A percentile compares a stretch with the other conserved stretches of the same genome.
Evolutionary conservation across 2,329 filamentous ascomycete species (phyloP).

Genomic region (Alternaria triticimaculans): DNA sequence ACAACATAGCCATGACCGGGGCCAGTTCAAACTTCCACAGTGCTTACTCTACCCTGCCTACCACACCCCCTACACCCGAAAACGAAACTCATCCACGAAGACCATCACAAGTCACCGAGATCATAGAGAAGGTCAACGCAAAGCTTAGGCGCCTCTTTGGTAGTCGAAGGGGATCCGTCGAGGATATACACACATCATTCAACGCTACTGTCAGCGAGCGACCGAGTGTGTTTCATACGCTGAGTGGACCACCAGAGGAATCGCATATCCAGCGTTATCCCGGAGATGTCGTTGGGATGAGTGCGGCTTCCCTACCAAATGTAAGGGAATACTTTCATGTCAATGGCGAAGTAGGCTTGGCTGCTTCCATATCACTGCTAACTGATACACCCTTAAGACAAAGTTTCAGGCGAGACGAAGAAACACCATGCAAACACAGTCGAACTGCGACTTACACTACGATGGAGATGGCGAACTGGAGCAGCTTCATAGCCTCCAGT

Average conservation of each 20-base stretch:
- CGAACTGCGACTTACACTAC: not conserved
- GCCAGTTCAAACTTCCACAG: slow-evolving; percentile 1
- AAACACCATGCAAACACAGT: not conserved
- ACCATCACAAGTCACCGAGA: slow-evolving; percentile 5
- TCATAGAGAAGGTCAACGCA: slow-evolving; percentile 3
- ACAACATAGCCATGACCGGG: not conserved
- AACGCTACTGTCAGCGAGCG: not conserved
- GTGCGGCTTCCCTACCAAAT: slow-evolving; percentile 3
- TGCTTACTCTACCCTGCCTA: not conserved
- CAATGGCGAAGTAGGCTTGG: slow-evolving; percentile 9
- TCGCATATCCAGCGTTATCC: not conserved
- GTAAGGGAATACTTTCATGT: slow-evolving; percentile 8
- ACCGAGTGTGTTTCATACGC: not conserved
- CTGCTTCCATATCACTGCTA: slow-evolving; percentile 10
- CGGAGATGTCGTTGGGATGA: not conserved
- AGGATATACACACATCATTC: not conserved
- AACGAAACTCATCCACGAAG: not conserved
- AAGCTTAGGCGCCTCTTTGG: slow-evolving; percentile 6
- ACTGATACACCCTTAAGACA: slow-evolving; percentile 10
- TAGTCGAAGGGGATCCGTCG: slow-evolving; percentile 3
- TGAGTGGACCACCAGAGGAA: not conserved
- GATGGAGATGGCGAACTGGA: slow-evolving; percentile 1
- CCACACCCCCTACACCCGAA: not conserved
- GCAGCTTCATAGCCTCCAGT: not conserved
- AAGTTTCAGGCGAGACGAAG: not conserved